These are phyloP conservation scores for Geotrichum aggregatum DNA, from an alignment of 1,139 yeast species.

Conservation along the genomic window DNA sequence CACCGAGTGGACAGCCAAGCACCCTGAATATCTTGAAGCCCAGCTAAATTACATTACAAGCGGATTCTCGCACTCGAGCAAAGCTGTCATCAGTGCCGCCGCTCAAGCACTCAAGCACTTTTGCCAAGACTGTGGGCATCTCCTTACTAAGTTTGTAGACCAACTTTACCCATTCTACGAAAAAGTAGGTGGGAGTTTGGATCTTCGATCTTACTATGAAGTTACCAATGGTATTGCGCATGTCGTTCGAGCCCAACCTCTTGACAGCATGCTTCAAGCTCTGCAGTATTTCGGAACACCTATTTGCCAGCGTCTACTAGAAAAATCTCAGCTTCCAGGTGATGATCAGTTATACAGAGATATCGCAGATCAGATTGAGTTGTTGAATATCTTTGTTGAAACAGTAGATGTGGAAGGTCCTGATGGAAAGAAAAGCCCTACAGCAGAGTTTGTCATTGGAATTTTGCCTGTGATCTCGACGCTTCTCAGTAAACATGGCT, in stretches of 20 bases:
- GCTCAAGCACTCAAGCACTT: conserved; percentile 92
- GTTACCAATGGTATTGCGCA: conserved; percentile 88
- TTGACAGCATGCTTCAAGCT: conserved; percentile 43
- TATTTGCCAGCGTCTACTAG: conserved; percentile 49
- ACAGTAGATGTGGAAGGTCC: conserved; percentile 42
- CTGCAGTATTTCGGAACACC: conserved; percentile 66
- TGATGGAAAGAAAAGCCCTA: conserved; percentile 46
- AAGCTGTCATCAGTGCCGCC: conserved; percentile 74
- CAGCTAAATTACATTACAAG: conserved; percentile 80
- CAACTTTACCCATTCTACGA: conserved; percentile 75
- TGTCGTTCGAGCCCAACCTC: conserved; percentile 59
- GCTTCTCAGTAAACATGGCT: conserved; percentile 53
- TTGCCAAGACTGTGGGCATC: conserved; percentile 80
- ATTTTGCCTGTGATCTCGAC: conserved; percentile 57
- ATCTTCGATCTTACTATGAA: conserved; percentile 68
- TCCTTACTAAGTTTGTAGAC: conserved; percentile 64
- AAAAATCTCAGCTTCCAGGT: conserved; percentile 30
- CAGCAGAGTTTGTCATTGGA: conserved; percentile 54
- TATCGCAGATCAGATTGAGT: conserved; percentile 74
- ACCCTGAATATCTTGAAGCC: conserved; percentile 74
- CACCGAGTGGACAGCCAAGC: conserved; percentile 89
- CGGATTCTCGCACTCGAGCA: conserved; percentile 55
- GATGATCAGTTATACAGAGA: conserved; percentile 43
- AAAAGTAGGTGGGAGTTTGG: conserved; percentile 54
- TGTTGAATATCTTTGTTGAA: conserved; percentile 65